Evolutionary conservation across 805 yeast genomes (phyloP), one percentile per base, ranked within the genome.

Genomic region (Priceomyces fermenticarens): DNA sequence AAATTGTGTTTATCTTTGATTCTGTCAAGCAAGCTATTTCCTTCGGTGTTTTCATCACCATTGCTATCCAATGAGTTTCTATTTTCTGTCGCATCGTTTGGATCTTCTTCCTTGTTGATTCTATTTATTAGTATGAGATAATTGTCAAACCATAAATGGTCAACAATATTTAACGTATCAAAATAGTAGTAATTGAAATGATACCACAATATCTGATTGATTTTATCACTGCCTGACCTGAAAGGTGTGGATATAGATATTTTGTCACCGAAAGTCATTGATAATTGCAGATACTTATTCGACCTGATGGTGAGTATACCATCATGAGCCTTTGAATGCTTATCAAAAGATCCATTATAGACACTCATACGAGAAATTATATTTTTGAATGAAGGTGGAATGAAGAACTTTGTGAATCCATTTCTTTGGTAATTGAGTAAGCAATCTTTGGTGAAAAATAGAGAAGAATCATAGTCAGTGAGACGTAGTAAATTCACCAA

Each of bases 131-230:
- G 25, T 3, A 70, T 49, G 39, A 70, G 45, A 41, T 54, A 65
- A 43, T 60, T 64, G 10, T 60, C 56, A 39, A 55, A 60, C 68
- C 70, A 64, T 37, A 66, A 53, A 32, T 66, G 72, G 38, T 55
- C 44, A 3, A 63, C 51, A 4, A 70, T 57, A 36, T 66, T 67
- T 37, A 67, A 52, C 3, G 59, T 43, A 27, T 63, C 70, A 38
- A 58, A 44, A 23, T 52, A 56, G 42, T 58, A 61, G 45, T 65
- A 62, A 32, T 54, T 56, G 42, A 66, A 67, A 40, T 60, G 62
- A 43, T 55, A 69, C 75, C 75, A 70, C 9, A 67, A 43, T 4
- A 64, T 53, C 40, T 69, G 73, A 41, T 63, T 63, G 5, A 49
- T 40, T 27, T 55, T 49, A 25, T 45, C 49, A 11, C 49, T 49